Conservation (phyloP, 2,329 filamentous ascomycete genomes). For the Pseudogymnoascus sp. region DNA sequence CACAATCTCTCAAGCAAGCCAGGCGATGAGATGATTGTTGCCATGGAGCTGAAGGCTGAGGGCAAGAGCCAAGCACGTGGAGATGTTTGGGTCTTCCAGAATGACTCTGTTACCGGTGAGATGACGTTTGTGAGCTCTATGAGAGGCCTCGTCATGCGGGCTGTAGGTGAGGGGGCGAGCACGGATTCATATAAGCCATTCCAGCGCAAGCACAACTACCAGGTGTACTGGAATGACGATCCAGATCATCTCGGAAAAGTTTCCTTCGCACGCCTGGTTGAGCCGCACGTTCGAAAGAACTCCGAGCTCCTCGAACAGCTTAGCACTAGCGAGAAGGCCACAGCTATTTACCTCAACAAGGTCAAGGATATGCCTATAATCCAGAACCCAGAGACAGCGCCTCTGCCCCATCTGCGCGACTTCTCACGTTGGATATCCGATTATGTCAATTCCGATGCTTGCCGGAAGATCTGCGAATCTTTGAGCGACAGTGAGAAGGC, state of each 20-base stretch:
- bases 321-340: neutral
- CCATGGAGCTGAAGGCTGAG: conserved; percentile 1
- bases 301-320: neutral
- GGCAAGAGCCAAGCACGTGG: neutral
- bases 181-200: conserved; percentile 3
- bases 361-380: neutral
- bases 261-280: neutral
- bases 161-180: conserved; percentile 1
- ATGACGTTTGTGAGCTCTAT: conserved; percentile 1
- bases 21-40: conserved; percentile 8
- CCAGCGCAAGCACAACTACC: conserved; percentile 9
- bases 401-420: neutral
- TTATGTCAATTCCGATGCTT: neutral
- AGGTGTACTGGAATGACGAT: conserved; percentile 4
- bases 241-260: neutral
- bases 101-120: neutral
- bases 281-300: neutral
- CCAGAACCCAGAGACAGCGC: neutral
- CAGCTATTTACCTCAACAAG: neutral
- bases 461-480: neutral
- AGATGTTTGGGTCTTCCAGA: conserved; percentile 7
- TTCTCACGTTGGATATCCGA: neutral
- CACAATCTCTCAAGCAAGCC: neutral
- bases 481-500: neutral
- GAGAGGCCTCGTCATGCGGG: neutral